Percentiles rank a stretch among this genome's conserved stretches.
phyloP scores from a whole-genome alignment of 2,329 filamentous ascomycete genomes.

The Dothidotthia symphoricarpi region DNA sequence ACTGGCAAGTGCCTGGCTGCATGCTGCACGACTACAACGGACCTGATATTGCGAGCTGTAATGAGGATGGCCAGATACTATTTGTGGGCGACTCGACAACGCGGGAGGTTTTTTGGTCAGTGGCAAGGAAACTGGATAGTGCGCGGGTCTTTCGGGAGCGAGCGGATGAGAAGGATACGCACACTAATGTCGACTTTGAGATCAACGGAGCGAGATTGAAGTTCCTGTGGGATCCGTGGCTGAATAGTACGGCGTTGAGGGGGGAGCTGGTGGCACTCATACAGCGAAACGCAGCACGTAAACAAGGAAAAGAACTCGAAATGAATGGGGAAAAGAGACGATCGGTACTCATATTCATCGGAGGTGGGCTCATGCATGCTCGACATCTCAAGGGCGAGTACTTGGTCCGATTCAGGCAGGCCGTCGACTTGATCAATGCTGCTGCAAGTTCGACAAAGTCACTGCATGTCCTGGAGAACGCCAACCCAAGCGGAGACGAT shows the following conservation, averaged over 20 bases:
- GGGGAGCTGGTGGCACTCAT: constrained; percentile 44
- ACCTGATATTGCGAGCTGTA: constrained; percentile 55
- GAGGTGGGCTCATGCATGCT: constrained; percentile 58
- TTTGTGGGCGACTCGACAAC: constrained; percentile 62
- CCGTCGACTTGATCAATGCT: constrained; percentile 46
- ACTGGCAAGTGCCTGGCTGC: constrained; percentile 62
- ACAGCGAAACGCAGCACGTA: constrained; percentile 6
- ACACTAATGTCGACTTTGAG: constrained; percentile 48
- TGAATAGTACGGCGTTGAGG: constrained; percentile 52
- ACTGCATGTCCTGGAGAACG: constrained; percentile 5
- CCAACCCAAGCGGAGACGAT: constrained; percentile 7
- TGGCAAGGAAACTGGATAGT: constrained; percentile 48
- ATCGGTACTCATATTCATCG: constrained; percentile 53
- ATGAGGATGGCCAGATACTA: constrained; percentile 53
- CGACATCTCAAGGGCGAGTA: constrained; percentile 50
- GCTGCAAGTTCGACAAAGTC: constrained; percentile 12
- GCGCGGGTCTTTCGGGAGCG: constrained; percentile 38
- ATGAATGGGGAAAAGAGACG: constrained; percentile 3
- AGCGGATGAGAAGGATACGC: constrained; percentile 20
- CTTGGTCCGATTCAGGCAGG: constrained; percentile 47
- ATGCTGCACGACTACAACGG: constrained; percentile 56
- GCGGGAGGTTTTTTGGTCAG: constrained; percentile 61
- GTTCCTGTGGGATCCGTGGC: constrained; percentile 63
- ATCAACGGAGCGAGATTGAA: constrained; percentile 50
- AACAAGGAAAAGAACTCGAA: not conserved